Base-by-base conservation (phyloP, 2,329 filamentous ascomycete genomes). In the Cercospora sojina region DNA sequence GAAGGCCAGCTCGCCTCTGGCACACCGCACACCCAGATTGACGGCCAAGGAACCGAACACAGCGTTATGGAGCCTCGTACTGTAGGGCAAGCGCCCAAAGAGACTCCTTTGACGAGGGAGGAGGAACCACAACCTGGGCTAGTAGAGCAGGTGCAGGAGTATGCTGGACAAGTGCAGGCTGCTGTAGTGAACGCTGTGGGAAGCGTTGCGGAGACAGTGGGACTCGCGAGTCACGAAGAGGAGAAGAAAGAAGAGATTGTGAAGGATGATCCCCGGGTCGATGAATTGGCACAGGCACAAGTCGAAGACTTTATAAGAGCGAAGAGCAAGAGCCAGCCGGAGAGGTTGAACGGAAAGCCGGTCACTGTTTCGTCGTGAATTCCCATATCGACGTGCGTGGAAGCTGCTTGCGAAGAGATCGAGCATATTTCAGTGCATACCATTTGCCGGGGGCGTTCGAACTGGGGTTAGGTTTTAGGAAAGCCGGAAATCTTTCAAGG, bases 81-180 rank as follows among this genome's bases (percentile, higher is more conserved):
- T 10, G 77, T 84, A 27, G 81, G 82, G 3, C 82, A 84, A 70
- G 82, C 81, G 58, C 79, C 81, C 8, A 84, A 84, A 71, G 81
- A 83, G 58, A 78, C 80, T 35, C 76, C 79, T 1, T 59, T 70
- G 5, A 29, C 65, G 8, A 73, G 74, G 9, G 73, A 77, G 59
- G 74, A 80, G 41, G 71, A 72, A 1, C 66, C 74, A 7, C 74
- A 75, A n/a, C 75, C 77, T 23, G 74, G 77, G 1, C 77, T 79
- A 56, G 65, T 83, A 18, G 80, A 80, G 27, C 80, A 82, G 69
- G 82, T 81, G 20, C 80, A 83, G 72, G 68, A 74, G 3, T 75
- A 74, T 2, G 81, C 78, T 0, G 73, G 69, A 4, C 60, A 69
- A 32, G 76, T 74, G 5, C 65, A 66, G 7, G 66, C 61, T 25